Conservation (phyloP, 2,329 filamentous ascomycete genomes). For the Colletotrichum orbiculare region DNA sequence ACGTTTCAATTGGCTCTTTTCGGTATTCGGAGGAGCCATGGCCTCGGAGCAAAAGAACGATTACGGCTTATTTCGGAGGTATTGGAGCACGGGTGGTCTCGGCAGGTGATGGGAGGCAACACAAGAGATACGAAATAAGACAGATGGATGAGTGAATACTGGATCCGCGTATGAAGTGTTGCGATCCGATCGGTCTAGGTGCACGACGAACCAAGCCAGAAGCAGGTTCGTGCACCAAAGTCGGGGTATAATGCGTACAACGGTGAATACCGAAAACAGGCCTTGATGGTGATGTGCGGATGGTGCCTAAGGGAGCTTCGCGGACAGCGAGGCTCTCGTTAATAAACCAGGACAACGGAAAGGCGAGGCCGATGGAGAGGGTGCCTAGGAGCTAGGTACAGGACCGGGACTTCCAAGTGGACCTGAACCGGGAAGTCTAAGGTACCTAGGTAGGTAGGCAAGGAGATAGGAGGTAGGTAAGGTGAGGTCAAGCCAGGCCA, state of each 20-base stretch:
- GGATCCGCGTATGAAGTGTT: conserved; percentile 4
- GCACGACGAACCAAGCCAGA: neutral
- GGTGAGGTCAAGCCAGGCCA: conserved; percentile 11
- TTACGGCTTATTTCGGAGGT: conserved; percentile 5
- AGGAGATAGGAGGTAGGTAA: neutral
- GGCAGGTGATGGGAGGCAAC: neutral
- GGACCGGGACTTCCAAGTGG: conserved; percentile 28
- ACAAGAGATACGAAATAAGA: conserved; percentile 1
- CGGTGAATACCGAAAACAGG: conserved; percentile 16
- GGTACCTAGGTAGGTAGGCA: neutral
- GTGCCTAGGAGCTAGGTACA: conserved; percentile 30
- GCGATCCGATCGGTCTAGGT: conserved; percentile 13
- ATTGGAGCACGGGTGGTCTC: neutral
- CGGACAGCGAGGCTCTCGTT: conserved; percentile 27
- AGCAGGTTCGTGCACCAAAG: conserved; percentile 17
- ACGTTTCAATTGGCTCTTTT: conserved; percentile 89
- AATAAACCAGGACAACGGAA: conserved; percentile 33
- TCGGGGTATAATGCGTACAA: conserved; percentile 14
- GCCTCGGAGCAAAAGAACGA: conserved; percentile 21
- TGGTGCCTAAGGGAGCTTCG: conserved; percentile 32
- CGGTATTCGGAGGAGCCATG: conserved; percentile 71
- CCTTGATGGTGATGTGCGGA: conserved; percentile 25
- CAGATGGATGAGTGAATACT: conserved; percentile 18
- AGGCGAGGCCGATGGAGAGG: conserved; percentile 25
- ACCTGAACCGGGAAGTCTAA: conserved; percentile 1